Evolutionary conservation across 768 basidiomycete genomes (phyloP).

Genomic region (Rhodotorula kratochvilovae): DNA sequence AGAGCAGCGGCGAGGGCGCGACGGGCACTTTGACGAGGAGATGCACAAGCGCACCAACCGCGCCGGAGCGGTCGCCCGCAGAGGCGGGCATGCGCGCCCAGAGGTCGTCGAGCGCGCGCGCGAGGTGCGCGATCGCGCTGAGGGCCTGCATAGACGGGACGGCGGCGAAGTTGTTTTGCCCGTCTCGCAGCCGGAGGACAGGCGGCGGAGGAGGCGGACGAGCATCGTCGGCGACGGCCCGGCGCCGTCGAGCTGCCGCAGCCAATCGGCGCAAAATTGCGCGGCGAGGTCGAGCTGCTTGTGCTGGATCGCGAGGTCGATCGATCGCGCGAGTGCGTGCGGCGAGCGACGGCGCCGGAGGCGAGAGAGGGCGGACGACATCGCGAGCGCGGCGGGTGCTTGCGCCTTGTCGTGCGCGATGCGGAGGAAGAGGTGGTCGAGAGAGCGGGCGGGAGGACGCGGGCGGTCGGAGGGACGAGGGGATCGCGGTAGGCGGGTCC

Average conservation of each 20-base stretch:
- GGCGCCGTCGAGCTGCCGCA: neutral
- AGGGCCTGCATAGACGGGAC: neutral
- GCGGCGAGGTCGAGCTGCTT: slow-evolving; percentile 18
- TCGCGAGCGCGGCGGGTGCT: neutral
- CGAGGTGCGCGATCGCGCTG: slow-evolving; percentile 17
- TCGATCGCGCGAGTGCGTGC: slow-evolving; percentile 2
- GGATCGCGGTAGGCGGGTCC: neutral
- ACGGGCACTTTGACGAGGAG: slow-evolving; percentile 19
- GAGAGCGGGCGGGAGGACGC: slow-evolving; percentile 7
- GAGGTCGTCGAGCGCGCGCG: slow-evolving; percentile 9
- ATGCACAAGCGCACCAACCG: slow-evolving; percentile 3
- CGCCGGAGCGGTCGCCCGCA: neutral
- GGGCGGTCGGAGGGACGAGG: slow-evolving; percentile 7
- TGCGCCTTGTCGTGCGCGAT: neutral
- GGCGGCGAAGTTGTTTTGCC: neutral
- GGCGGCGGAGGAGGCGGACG: neutral
- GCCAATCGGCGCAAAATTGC: slow-evolving; percentile 15
- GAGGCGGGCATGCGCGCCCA: neutral
- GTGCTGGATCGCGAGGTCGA: slow-evolving; percentile 2
- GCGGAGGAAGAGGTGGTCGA: slow-evolving; percentile 23
- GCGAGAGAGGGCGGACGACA: slow-evolving; percentile 12
- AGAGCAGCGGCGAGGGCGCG: slow-evolving; percentile 5
- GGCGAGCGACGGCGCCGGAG: slow-evolving; percentile 6
- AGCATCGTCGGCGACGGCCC: neutral
- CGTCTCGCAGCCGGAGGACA: neutral